Conservation (phyloP, 2,329 filamentous ascomycete genomes). For the Rasamsonia emersonii region DNA sequence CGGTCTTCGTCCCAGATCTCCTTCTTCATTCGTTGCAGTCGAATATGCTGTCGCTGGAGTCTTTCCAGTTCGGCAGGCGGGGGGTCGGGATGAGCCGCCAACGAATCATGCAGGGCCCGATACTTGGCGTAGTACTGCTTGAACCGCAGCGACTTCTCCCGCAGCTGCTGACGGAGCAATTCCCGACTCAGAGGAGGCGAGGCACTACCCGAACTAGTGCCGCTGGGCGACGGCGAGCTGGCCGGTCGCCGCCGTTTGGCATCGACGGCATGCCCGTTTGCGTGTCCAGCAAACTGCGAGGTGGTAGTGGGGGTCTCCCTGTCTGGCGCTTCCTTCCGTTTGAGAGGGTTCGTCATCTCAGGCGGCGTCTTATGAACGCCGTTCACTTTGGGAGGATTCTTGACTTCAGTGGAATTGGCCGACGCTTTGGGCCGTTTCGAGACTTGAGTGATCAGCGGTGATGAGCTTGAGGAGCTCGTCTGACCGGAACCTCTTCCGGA, state of each 20-base stretch:
- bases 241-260: slow-evolving; percentile 29
- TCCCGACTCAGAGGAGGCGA: slow-evolving; percentile 31
- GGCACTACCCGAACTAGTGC: slow-evolving; percentile 32
- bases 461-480: slow-evolving; percentile 37
- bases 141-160: slow-evolving; percentile 40
- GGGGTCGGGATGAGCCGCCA: slow-evolving; percentile 32
- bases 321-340: slow-evolving; percentile 33
- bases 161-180: slow-evolving; percentile 29
- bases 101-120: slow-evolving; percentile 44
- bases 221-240: slow-evolving; percentile 29
- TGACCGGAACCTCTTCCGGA: slow-evolving; percentile 33
- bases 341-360: slow-evolving; percentile 24
- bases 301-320: slow-evolving; percentile 15
- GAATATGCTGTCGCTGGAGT: slow-evolving; percentile 46
- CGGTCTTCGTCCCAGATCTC: slow-evolving; percentile 45
- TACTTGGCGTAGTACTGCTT: slow-evolving; percentile 53
- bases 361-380: slow-evolving; percentile 18
- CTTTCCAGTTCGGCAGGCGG: slow-evolving; percentile 44
- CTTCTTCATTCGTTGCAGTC: slow-evolving; percentile 48
- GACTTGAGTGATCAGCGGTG: slow-evolving; percentile 34
- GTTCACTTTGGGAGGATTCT: slow-evolving; percentile 19
- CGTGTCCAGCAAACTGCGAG: slow-evolving; percentile 16
- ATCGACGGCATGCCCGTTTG: slow-evolving; percentile 32
- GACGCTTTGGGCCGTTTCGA: slow-evolving; percentile 16
- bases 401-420: slow-evolving; percentile 11